These are phyloP conservation scores for Fusarium napiforme DNA, from an alignment of 2,329 filamentous ascomycete species.

Conservation along the genomic window DNA sequence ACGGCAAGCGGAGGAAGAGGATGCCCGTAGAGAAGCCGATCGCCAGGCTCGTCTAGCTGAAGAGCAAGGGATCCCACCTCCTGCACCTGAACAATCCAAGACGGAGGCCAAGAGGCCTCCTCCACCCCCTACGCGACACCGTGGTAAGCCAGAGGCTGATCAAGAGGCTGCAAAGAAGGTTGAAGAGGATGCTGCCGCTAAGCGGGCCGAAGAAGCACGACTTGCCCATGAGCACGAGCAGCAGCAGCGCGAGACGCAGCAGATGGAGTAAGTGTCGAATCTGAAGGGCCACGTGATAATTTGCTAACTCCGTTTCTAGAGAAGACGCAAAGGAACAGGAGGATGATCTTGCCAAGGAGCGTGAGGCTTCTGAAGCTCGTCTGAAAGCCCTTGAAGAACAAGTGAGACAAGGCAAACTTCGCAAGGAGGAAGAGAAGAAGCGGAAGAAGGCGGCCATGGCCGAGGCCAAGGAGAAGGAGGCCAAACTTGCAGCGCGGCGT, in stretches of 20 bases:
- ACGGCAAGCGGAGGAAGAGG: slow-evolving; percentile 92
- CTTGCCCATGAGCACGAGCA: slow-evolving; percentile 78
- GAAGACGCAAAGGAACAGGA: slow-evolving; percentile 79
- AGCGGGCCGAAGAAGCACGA: slow-evolving; percentile 73
- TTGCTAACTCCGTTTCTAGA: slow-evolving; percentile 60
- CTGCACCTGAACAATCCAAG: slow-evolving; percentile 61
- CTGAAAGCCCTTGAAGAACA: slow-evolving; percentile 93
- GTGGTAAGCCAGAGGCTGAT: slow-evolving; percentile 68
- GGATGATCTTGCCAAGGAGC: slow-evolving; percentile 82
- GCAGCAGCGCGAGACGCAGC: slow-evolving; percentile 77
- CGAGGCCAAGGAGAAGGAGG: slow-evolving; percentile 89
- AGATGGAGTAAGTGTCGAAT: slow-evolving; percentile 79
- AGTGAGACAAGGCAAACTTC: slow-evolving; percentile 90
- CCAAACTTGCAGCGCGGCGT: slow-evolving; percentile 82
- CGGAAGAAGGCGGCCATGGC: slow-evolving; percentile 88
- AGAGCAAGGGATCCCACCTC: slow-evolving; percentile 74
- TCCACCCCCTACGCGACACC: slow-evolving; percentile 83
- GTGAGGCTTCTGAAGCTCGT: slow-evolving; percentile 82
- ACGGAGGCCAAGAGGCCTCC: slow-evolving; percentile 71
- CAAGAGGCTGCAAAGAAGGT: slow-evolving; percentile 65
- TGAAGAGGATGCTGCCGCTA: slow-evolving; percentile 66
- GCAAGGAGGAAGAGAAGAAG: slow-evolving; percentile 96
- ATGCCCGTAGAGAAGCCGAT: slow-evolving; percentile 87
- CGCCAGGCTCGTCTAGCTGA: slow-evolving; percentile 84
- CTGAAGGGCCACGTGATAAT: neutral